Evolutionary conservation across 1,284 basidiomycete species (phyloP).

Genomic region (Leccinum angustisporum): DNA sequence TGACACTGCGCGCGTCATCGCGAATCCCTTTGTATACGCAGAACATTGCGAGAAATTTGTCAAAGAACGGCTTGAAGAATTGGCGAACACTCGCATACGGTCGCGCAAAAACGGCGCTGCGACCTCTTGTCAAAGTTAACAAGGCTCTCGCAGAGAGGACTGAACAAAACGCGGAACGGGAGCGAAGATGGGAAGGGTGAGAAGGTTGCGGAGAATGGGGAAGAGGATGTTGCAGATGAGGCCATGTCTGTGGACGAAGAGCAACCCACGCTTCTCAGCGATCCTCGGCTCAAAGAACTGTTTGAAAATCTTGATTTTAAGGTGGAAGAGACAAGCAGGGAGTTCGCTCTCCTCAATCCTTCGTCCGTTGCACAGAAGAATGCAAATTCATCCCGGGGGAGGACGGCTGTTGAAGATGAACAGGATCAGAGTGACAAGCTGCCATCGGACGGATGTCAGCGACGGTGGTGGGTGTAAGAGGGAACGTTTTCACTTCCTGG

Average conservation of each 20-base stretch:
- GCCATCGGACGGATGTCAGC: no score
- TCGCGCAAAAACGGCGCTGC: constrained; percentile 52
- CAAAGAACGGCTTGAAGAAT: constrained; percentile 87
- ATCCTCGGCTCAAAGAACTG: constrained; percentile 88
- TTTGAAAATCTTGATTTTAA: constrained; percentile 82
- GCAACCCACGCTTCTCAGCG: constrained; percentile 64
- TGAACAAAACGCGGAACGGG: constrained; percentile 70
- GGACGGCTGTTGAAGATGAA: constrained; percentile 87
- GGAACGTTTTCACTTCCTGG: constrained; percentile 21
- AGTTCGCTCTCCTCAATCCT: constrained; percentile 91
- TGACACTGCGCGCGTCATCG: constrained; percentile 92
- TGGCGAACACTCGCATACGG: constrained; percentile 91
- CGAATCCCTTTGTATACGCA: constrained; percentile 94
- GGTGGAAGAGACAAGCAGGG: constrained; percentile 85
- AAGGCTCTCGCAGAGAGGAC: constrained; percentile 89
- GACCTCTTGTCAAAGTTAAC: constrained; percentile 80
- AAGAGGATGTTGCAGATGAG: constrained; percentile 38
- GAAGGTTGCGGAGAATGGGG: constrained; percentile 35
- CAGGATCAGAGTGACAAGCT: constrained; percentile 81
- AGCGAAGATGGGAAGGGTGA: constrained; percentile 44
- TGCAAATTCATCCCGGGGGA: constrained; percentile 37
- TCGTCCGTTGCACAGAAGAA: constrained; percentile 62
- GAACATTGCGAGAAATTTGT: constrained; percentile 91
- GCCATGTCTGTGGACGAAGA: constrained; percentile 43
- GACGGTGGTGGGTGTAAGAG: constrained; percentile 41